Conservation (phyloP, 2,329 filamentous ascomycete genomes). For the Fusarium sacchari region DNA sequence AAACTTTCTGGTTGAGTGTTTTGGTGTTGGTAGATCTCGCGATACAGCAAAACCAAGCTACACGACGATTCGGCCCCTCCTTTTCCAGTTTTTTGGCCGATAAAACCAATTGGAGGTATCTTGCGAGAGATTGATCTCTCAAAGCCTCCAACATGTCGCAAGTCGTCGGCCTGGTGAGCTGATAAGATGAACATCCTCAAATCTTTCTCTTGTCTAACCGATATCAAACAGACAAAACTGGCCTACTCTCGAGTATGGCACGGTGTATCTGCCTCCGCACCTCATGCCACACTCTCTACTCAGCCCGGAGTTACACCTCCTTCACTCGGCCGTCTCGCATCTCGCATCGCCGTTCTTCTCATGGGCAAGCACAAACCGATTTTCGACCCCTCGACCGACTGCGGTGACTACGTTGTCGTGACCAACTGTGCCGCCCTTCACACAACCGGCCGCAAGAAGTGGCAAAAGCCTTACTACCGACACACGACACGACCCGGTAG, state of each 20-base stretch:
- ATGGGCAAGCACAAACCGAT: constrained; percentile 99
- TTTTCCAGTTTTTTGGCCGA: constrained; percentile 17
- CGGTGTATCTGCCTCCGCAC: constrained; percentile 77
- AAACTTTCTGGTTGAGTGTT: constrained; percentile 42
- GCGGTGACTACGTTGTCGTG: constrained; percentile 98
- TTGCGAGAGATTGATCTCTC: constrained; percentile 34
- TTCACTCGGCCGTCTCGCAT: constrained; percentile 89
- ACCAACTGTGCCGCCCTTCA: constrained; percentile 88
- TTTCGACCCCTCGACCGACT: constrained; percentile 96
- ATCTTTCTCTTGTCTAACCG: constrained; percentile 21
- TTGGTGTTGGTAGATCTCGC: constrained; percentile 26
- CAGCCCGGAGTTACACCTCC: constrained; percentile 70
- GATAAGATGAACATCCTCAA: constrained; percentile 4
- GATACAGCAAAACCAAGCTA: constrained; percentile 32
- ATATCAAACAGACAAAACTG: constrained; percentile 77
- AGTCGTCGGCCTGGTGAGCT: constrained; percentile 76
- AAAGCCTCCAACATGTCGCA: constrained; percentile 73
- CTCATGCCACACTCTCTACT: constrained; percentile 69
- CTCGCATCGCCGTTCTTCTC: constrained; percentile 83
- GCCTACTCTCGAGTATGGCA: constrained; percentile 98
- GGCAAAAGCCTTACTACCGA: constrained; percentile 94
- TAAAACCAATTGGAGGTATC: constrained; percentile 15
- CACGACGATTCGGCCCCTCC: constrained; percentile 24
- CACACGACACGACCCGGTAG: constrained; percentile 92
- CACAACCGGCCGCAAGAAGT: constrained; percentile 90